phyloP scores from a whole-genome alignment of 2,329 filamentous ascomycete species.

The Microdochium bolleyi region DNA sequence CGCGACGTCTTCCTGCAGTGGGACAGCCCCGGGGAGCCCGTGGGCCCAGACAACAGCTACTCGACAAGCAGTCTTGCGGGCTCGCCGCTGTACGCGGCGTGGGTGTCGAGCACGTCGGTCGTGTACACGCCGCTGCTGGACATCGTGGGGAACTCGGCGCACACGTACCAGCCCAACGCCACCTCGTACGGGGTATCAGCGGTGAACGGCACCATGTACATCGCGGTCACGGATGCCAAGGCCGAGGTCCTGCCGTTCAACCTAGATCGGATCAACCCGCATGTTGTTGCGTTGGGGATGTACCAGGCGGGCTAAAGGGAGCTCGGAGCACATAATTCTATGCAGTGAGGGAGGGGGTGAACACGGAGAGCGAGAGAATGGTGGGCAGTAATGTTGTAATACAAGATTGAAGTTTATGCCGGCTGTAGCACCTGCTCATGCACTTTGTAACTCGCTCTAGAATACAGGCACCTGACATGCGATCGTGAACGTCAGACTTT shows the following conservation, averaged over 20 bases:
- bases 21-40: constrained; percentile 56
- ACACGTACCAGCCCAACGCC: constrained; percentile 61
- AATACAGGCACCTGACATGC: too few relatives aligned
- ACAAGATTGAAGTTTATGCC: too few relatives aligned
- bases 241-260: constrained; percentile 66
- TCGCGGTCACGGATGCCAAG: constrained; percentile 62
- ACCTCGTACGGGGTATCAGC: constrained; percentile 59
- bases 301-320: constrained; percentile 73
- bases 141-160: constrained; percentile 44
- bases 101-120: constrained; percentile 65
- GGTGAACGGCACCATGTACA: constrained; percentile 68
- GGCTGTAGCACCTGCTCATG: too few relatives aligned
- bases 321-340: too few relatives aligned
- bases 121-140: constrained; percentile 54
- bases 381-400: too few relatives aligned
- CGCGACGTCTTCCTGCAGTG: constrained; percentile 60
- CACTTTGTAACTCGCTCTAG: too few relatives aligned
- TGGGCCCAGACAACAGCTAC: constrained; percentile 75
- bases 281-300: constrained; percentile 62
- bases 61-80: constrained; percentile 52
- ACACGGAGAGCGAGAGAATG: too few relatives aligned
- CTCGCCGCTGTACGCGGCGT: constrained; percentile 56
- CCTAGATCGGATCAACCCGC: constrained; percentile 60
- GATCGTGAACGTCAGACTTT: too few relatives aligned
- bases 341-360: too few relatives aligned